phyloP scores from a whole-genome alignment of 306 rosid species.

The Hippophae tibetana region DNA sequence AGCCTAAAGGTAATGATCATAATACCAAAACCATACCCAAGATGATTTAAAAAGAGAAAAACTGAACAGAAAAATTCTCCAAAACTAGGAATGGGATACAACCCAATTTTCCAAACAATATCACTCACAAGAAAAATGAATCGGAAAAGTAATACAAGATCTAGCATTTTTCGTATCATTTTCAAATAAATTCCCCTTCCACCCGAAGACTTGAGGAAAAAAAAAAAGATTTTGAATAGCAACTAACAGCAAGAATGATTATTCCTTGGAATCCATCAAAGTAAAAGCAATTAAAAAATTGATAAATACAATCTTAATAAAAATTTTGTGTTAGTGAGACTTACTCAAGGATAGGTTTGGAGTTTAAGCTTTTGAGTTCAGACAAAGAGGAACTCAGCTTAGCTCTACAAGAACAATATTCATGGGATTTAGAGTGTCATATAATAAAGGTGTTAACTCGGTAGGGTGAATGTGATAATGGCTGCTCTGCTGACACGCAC shows the following conservation, averaged over 20 bases:
- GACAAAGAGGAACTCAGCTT: too few relatives aligned
- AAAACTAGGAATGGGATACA: conserved; percentile 13
- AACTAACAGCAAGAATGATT: neutral
- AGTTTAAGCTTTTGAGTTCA: too few relatives aligned
- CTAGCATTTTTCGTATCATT: conserved; percentile 17
- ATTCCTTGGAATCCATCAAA: conserved; percentile 14
- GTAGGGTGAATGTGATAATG: too few relatives aligned
- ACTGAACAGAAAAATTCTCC: conserved; percentile 3
- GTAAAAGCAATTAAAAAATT: conserved; percentile 14
- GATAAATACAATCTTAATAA: conserved; percentile 4
- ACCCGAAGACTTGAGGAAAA: neutral
- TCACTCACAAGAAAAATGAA: too few relatives aligned
- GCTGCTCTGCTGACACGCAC: too few relatives aligned
- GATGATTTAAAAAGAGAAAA: neutral
- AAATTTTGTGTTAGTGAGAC: neutral
- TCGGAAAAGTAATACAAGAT: conserved; percentile 15
- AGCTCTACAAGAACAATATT: too few relatives aligned
- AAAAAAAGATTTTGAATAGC: neutral
- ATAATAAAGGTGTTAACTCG: too few relatives aligned
- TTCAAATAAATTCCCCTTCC: neutral
- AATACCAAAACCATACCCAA: neutral
- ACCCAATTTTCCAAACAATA: conserved; percentile 5
- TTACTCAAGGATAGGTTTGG: too few relatives aligned
- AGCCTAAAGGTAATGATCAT: too few relatives aligned
- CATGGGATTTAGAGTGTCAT: too few relatives aligned